Evolutionary conservation across 1,284 basidiomycete genomes (phyloP), one percentile per base, ranked within the genome.

Genomic region (Sphagnurus paluster): DNA sequence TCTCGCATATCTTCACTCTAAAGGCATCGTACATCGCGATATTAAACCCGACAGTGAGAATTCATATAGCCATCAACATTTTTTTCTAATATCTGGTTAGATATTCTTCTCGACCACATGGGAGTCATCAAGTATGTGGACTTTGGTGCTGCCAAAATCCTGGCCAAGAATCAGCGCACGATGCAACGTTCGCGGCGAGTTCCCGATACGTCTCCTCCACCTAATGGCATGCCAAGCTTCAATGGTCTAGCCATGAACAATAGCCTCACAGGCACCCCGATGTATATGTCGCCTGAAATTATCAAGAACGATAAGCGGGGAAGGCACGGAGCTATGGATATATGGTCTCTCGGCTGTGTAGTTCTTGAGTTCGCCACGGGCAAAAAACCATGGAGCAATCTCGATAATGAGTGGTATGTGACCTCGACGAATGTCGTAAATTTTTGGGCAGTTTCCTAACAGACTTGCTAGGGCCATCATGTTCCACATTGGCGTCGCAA

Each of bases 201-300:
- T 4, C 58, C 73, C n/a, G 73, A 75, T 47, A 57, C 61, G 9
- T 56, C 57, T 20, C 55, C 62, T 26, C 53, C 62, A 37, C 47
- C 57, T 13, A 65, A 65, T 38, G 58, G 60, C 9, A 60, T 60
- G 36, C 55, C 59, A n/a, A 55, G 53, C 20, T 44, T 59, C 38
- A 74, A 72, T 39, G 71, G 71, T 5, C 65, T 79, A 6, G 82
- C 76, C 4, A 76, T 80, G 67, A 90, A 89, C 67, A 90, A 90
- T 68, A 91, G 90, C 61, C 72, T 98, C 25, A 98, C 96, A 2
- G 97, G 97, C 10, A 99, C 97, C 14, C 97, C 97, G 0, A 99
- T 99, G 96, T 99, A 99, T 70, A 98, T 99, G 91, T 96, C 93
- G 8, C 97, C 97, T 1, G 97, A 99, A 64, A 87, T 98, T 39